phyloP scores from a whole-genome alignment of 257 asterid genomes.

The Osmanthus fragrans region DNA sequence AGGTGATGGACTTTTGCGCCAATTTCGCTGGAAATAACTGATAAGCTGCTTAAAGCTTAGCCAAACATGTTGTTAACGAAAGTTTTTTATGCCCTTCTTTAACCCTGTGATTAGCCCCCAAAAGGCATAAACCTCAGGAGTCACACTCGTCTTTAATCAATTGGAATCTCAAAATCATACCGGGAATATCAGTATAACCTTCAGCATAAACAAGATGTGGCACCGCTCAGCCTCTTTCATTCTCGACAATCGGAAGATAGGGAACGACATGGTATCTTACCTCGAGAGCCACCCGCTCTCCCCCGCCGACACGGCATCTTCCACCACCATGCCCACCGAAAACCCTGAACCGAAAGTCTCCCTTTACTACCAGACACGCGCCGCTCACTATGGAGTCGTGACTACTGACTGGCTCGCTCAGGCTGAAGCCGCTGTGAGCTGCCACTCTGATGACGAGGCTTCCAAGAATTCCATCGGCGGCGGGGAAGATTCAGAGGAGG shows the following conservation, averaged over 20 bases:
- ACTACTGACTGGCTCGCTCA: constrained; percentile 94
- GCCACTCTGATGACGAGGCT: constrained; percentile 32
- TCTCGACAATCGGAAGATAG: constrained; percentile 28
- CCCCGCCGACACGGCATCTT: constrained; percentile 24
- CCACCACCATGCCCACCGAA: constrained; percentile 52
- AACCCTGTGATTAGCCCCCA: neutral
- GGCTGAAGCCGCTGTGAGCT: constrained; percentile 69
- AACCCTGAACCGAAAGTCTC: constrained; percentile 59
- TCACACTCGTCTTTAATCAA: neutral
- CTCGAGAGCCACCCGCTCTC: constrained; percentile 40
- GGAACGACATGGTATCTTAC: constrained; percentile 34
- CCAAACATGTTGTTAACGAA: too few relatives aligned
- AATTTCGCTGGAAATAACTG: too few relatives aligned
- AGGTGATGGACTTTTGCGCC: too few relatives aligned
- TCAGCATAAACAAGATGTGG: constrained; percentile 37
- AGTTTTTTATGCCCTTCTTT: too few relatives aligned
- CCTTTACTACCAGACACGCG: constrained; percentile 81
- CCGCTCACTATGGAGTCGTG: constrained; percentile 89
- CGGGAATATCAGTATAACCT: neutral
- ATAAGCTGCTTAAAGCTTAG: too few relatives aligned
- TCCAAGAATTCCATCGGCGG: constrained; percentile 31
- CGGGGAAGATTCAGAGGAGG: constrained; percentile 38
- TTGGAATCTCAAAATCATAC: neutral
- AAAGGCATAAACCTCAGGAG: neutral
- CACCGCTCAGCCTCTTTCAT: constrained; percentile 55